Base-by-base conservation (phyloP, 441 rosid genomes). In the Corymbia citriodora region DNA sequence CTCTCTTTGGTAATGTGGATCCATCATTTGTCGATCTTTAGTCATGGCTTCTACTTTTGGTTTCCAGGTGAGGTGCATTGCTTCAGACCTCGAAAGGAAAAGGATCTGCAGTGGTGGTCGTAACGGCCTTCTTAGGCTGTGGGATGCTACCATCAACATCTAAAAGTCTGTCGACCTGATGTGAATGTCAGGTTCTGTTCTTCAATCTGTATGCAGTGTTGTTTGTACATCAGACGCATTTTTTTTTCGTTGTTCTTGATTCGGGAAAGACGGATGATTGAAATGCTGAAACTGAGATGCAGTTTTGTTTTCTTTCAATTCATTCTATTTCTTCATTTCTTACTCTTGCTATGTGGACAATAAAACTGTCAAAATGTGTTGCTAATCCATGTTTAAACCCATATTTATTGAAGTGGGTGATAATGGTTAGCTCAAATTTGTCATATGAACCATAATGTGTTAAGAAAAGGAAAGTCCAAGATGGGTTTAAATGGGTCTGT, bases 81-180 rank as follows among this genome's bases (percentile, higher is more conserved):
- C 98, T 88, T 96, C 98, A 4, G 99, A 98, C 93, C 98, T 98
- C 5, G 99, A 98, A 93, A 95, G 99, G 95, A 98, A 98, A 93
- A 95, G 99, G 94, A 97, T 98, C 89, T 98, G 99, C 93, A 95
- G 99, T 49, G 99, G 99, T 59, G 99, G 99, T 90, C 98, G 99
- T 13, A 97, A 98, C 48, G 99, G 99, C 87, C 92, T 96, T 93
- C 97, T 98, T 88, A 93, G 99, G 93, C 95, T 98, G 55, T 98
- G 99, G 99, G 99, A 98, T 92, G 99, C 99, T 52, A 97, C 99
- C 92, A 96, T 96, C 96, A 98, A 96, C 94, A 98, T 96, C 88
- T 98, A 59, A 87, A 95, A 88, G 52, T 53, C 49, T 53, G 21
- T 89, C 31, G 65, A 48, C 10, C 31, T 8, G 25, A 53, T 74